Conservation (phyloP, 345 rosid species). For the Citrus hindsii region DNA sequence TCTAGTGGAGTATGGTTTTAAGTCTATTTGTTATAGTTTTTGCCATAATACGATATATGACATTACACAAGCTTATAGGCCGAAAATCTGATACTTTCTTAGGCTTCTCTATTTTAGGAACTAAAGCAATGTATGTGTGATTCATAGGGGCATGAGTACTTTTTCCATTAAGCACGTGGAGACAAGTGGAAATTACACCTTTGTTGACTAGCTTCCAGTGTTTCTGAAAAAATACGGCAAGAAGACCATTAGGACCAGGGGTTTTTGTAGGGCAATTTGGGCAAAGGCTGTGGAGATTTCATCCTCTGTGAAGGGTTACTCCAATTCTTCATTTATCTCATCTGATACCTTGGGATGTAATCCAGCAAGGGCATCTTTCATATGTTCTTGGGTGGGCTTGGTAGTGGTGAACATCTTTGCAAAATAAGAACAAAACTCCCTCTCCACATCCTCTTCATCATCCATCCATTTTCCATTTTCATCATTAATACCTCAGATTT, state of each 20-base stretch:
- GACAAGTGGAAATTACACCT: not conserved
- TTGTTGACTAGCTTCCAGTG: not conserved
- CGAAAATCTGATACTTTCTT: not conserved
- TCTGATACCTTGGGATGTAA: not conserved
- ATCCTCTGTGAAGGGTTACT: not conserved
- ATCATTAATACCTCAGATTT: too few relatives aligned
- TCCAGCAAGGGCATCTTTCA: not conserved
- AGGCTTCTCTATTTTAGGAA: not conserved
- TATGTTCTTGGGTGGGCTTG: too few relatives aligned
- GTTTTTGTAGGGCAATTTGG: not conserved
- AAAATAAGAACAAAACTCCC: too few relatives aligned
- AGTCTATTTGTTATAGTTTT: too few relatives aligned
- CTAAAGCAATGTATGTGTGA: not conserved
- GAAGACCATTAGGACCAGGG: not conserved
- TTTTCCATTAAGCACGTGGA: not conserved
- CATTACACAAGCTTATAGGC: not conserved
- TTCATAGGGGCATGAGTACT: not conserved
- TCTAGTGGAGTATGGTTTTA: too few relatives aligned
- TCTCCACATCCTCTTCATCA: too few relatives aligned
- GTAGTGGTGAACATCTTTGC: too few relatives aligned
- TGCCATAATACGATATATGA: too few relatives aligned
- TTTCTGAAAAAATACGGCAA: too few relatives aligned
- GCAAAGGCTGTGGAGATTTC: not conserved
- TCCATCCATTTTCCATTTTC: too few relatives aligned
- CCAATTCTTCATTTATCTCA: not conserved